phyloP scores from a whole-genome alignment of 352 stramenopile genomes.

The Pythium diclinum region DNA sequence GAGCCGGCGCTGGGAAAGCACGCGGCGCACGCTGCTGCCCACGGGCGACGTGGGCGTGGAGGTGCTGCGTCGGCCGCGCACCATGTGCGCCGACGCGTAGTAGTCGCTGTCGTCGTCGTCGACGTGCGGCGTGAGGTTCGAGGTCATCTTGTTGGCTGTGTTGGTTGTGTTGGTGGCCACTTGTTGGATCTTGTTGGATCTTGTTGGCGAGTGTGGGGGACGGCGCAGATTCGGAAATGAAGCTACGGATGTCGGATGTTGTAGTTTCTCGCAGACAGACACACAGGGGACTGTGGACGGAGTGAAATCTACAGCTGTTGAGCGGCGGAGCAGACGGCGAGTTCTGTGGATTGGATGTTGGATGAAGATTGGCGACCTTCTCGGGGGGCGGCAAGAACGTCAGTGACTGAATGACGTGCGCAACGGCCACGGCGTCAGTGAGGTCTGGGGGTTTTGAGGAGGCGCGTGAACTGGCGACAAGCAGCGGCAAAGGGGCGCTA shows the following conservation, averaged over 20 bases:
- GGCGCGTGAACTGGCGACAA: conserved; percentile 7
- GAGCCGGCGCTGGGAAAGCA: conserved; percentile 8
- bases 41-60: conserved; percentile 8
- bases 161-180: neutral
- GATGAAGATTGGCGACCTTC: conserved; percentile 7
- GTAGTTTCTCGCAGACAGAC: neutral
- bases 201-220: conserved; percentile 1
- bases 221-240: conserved; percentile 2
- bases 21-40: neutral
- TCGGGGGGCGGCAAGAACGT: neutral
- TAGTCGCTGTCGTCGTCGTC: conserved; percentile 16
- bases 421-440: conserved; percentile 26
- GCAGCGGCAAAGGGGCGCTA: neutral
- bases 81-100: neutral
- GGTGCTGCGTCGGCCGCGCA: conserved; percentile 3
- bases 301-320: neutral
- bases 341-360: conserved; percentile 7
- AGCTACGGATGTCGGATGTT: neutral
- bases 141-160: neutral
- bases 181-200: neutral
- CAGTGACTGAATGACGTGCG: conserved; percentile 21
- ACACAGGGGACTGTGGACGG: neutral
- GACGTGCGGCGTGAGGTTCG: conserved; percentile 21
- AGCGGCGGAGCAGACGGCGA: conserved; percentile 1
- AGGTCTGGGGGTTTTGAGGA: conserved; percentile 8